Evolutionary conservation across 2,329 filamentous ascomycete genomes (phyloP).

Genomic region (Colletotrichum noveboracense): DNA sequence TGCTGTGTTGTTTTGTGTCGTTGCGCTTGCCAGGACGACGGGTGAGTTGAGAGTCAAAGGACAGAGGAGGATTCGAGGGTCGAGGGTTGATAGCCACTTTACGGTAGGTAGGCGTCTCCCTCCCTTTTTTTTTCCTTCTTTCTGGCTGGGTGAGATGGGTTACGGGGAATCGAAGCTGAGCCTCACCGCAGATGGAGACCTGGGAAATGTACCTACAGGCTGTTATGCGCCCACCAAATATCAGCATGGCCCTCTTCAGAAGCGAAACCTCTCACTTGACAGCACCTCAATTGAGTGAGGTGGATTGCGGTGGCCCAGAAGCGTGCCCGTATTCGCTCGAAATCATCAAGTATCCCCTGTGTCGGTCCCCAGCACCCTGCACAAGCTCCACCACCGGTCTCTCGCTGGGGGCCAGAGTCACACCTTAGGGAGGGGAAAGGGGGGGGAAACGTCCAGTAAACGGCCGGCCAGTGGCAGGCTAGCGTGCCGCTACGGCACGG

Average conservation of each 20-base stretch:
- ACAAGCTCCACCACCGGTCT: constrained; percentile 2
- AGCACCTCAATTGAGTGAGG: not conserved
- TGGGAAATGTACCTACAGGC: constrained; percentile 2
- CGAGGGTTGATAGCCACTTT: not conserved
- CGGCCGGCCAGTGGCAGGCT: constrained; percentile 1
- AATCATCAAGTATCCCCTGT: not conserved
- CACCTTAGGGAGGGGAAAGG: not conserved
- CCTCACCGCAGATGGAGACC: constrained; percentile 17
- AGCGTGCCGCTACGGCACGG: constrained; percentile 13
- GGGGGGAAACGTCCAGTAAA: not conserved
- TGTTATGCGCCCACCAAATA: not conserved
- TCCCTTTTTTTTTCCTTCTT: constrained; percentile 9
- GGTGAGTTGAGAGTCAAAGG: not conserved
- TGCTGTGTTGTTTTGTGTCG: not conserved
- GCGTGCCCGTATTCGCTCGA: constrained; percentile 12
- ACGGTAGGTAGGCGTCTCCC: not conserved
- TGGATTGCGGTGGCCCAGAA: not conserved
- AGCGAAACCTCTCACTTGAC: not conserved
- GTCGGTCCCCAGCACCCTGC: not conserved
- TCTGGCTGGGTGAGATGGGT: constrained; percentile 1
- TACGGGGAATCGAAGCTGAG: constrained; percentile 20
- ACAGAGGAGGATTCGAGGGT: not conserved
- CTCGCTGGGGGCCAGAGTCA: not conserved
- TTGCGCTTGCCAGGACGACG: constrained; percentile 3
- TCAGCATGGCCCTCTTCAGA: not conserved